Evolutionary conservation across 1,139 yeast species (phyloP), one percentile per base, ranked within the genome.

Genomic region (Debaryomycetaceae sp.): DNA sequence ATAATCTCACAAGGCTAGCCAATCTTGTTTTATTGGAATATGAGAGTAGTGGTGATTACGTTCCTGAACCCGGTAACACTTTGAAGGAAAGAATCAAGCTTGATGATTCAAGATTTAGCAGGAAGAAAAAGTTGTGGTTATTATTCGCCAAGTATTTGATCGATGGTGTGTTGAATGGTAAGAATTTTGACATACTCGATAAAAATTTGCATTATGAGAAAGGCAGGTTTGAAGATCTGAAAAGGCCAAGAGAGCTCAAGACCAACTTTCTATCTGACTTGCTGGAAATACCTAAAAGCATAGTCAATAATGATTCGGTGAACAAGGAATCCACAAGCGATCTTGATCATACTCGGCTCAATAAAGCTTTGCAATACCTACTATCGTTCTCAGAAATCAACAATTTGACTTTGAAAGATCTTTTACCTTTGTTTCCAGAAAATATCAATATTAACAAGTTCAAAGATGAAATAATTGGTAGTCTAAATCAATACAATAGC

Each of bases 351-450:
- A 37, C 17, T 14, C 20, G 42, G 30, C 46, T 61, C 34, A 63
- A 60, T 42, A 54, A 52, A 42, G 62, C 59, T 1, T 50, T 68
- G 37, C 58, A 54, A 38, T 66, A 65, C 43, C 54, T 67, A n/a
- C 54, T 66, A 11, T 57, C 56, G 38, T 44, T 60, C 6, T 62
- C 70, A 3, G 55, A 60, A 42, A 49, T 51, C 14, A 49, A 45
- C 17, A 49, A 53, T 22, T 66, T 93, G 23, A 77, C 83, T 3
- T 82, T 93, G 42, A 91, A 88, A 53, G 98, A 93, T 55, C 62
- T 95, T 35, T 64, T 95, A 40, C 96, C 96, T 1, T 66, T 89
- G 33, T 85, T 91, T 54, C 96, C 97, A 0, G 93, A 89, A 54
- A 80, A 87, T 44, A 78, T 88, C 0, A 82, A 87, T 41, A 84